Conservation (phyloP, 2,329 filamentous ascomycete genomes). For the Talaromyces sp. region DNA sequence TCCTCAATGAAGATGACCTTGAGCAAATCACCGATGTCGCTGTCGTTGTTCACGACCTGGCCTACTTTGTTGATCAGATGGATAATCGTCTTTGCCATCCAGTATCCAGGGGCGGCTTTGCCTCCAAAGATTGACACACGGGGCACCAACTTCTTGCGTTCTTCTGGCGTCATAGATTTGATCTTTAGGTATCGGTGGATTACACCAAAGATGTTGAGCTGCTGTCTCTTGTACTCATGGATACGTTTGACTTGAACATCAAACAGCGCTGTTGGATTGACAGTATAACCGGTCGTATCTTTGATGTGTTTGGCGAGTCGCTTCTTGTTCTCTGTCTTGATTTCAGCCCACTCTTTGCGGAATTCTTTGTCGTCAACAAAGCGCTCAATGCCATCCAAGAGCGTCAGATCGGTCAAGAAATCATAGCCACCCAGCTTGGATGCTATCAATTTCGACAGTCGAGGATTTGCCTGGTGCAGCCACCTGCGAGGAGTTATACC, state of each 20-base stretch:
- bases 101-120: constrained; percentile 96
- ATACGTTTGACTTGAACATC: constrained; percentile 99
- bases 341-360: constrained; percentile 90
- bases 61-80: constrained; percentile 94
- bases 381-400: constrained; percentile 81
- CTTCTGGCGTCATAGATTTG: constrained; percentile 78
- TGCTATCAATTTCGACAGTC: constrained; percentile 86
- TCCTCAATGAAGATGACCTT: constrained; percentile 98
- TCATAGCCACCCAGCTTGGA: constrained; percentile 79
- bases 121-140: constrained; percentile 96
- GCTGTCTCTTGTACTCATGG: constrained; percentile 98
- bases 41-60: constrained; percentile 84
- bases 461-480: constrained; percentile 96
- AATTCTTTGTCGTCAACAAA: constrained; percentile 83
- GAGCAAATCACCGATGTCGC: constrained; percentile 85
- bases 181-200: constrained; percentile 91
- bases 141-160: constrained; percentile 81
- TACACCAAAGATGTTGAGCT: constrained; percentile 97
- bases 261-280: constrained; percentile 86
- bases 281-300: constrained; percentile 70
- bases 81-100: constrained; percentile 99
- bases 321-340: constrained; percentile 96
- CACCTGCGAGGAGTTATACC: constrained; percentile 94
- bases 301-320: constrained; percentile 90
- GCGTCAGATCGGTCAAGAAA: constrained; percentile 86